These are phyloP conservation scores for Kickxella alabastrina DNA, from an alignment of 192 early-diverging fungal species.

Conservation along the genomic window DNA sequence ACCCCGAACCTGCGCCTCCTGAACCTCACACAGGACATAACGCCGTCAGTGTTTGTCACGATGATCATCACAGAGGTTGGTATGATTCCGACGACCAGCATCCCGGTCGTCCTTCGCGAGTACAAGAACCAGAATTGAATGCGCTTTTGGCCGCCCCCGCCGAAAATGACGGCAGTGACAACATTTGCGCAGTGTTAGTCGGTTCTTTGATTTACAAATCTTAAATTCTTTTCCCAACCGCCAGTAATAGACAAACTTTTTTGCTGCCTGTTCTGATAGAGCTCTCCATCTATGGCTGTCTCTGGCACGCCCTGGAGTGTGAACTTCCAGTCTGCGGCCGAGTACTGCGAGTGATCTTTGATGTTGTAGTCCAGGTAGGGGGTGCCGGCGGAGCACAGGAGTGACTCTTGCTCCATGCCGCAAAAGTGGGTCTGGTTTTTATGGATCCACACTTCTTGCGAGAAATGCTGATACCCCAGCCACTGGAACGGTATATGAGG, in stretches of 20 bases:
- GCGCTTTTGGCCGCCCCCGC: too few species aligned
- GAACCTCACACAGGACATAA: constrained; percentile 92
- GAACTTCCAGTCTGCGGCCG: constrained; percentile 30
- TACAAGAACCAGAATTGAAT: constrained; percentile 45
- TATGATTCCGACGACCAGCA: constrained; percentile 83
- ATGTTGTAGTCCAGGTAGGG: constrained; percentile 31
- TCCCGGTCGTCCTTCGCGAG: constrained; percentile 66
- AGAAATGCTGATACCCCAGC: constrained; percentile 47
- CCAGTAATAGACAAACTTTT: too few species aligned
- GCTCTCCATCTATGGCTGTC: too few species aligned
- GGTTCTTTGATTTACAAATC: too few species aligned
- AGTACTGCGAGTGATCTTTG: constrained; percentile 38
- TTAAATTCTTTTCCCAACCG: too few species aligned
- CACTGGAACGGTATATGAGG: constrained; percentile 51
- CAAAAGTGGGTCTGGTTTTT: constrained; percentile 36
- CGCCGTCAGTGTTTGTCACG: constrained; percentile 88
- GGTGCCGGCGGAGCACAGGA: constrained; percentile 23
- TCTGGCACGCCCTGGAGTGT: too few species aligned
- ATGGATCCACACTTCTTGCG: constrained; percentile 49
- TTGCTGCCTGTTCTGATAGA: too few species aligned
- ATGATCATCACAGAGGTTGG: constrained; percentile 91
- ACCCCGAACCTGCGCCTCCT: constrained; percentile 74
- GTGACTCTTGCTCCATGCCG: constrained; percentile 24
- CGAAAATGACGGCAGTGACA: too few species aligned
- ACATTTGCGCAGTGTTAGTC: too few species aligned